These are phyloP conservation scores for Trichoderma cornu-damae DNA, from an alignment of 2,329 filamentous ascomycete species.

Conservation along the genomic window DNA sequence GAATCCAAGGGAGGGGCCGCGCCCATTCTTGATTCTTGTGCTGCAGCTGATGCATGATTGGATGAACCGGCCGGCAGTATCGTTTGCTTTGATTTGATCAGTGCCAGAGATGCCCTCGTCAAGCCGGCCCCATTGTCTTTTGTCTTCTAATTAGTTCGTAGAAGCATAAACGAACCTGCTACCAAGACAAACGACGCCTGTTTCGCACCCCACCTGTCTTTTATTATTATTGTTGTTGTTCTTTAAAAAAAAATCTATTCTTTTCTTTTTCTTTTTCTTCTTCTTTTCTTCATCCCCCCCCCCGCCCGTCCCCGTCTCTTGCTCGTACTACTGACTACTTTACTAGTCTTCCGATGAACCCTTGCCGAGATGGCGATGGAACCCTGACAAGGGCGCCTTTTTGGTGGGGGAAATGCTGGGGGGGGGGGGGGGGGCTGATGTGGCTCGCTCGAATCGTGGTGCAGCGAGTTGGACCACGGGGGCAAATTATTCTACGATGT, in stretches of 20 bases:
- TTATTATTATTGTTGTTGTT: background rate
- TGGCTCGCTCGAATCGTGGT: constrained; percentile 15
- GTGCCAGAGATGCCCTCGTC: background rate
- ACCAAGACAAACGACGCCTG: background rate
- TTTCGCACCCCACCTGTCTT: background rate
- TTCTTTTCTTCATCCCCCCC: constrained; percentile 1
- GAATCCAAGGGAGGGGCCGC: background rate
- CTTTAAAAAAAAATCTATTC: too few relatives aligned
- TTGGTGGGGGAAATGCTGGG: constrained; percentile 2
- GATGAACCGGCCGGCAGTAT: too few relatives aligned
- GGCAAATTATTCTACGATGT: constrained; percentile 11
- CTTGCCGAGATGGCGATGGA: constrained; percentile 15
- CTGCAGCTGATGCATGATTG: constrained; percentile 4
- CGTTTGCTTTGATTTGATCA: background rate
- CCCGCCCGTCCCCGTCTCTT: background rate
- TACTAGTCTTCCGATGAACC: constrained; percentile 12
- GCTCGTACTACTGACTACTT: too few relatives aligned
- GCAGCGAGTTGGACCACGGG: constrained; percentile 6
- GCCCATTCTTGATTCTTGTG: background rate
- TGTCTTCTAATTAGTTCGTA: too few relatives aligned
- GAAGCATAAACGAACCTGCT: constrained; percentile 7
- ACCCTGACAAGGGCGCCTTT: constrained; percentile 6
- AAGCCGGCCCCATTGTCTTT: constrained; percentile 6
- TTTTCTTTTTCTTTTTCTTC: background rate
- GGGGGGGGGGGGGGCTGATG: too few relatives aligned